Base-by-base conservation (phyloP, 768 basidiomycete species). In the Cystoderma amianthinum region DNA sequence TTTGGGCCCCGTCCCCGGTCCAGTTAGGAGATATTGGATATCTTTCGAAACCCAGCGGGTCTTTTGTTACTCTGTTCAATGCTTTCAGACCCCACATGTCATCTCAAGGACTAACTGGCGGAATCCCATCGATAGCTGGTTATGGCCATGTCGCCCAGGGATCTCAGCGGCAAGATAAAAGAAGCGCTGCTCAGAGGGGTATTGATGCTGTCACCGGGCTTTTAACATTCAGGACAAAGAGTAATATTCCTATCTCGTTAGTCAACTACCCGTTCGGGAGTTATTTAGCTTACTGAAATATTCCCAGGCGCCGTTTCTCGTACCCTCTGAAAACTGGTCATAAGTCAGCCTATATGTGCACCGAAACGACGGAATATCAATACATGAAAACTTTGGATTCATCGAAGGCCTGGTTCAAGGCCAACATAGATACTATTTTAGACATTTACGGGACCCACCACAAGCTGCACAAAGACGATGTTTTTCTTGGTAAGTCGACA, bases 21-120 rank as follows among this genome's bases (percentile, higher is more conserved):
- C 56, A 68, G 10, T 60, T 89, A 2, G 89, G 88, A 5, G 78
- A 80, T 2, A 80, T 91, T 6, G 89, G 89, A 2, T 92, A 84
- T 55, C 61, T 89, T 18, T 68, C 66, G 23, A 84, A 81, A 49
- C 74, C 80, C 0, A 59, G 60, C n/a, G 88, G 87, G 2, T 59
- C 63, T 34, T 92, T 92, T 48, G 60, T 85, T 43, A 80, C 78
- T 5, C 64, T 90, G 5, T 79, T 88, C 61, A 85, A 88, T 56
- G 74, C 82, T 1, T 71, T 78, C 54, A 62, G 72, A 39, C 81
- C 78, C 4, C 57, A 60, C 28, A 69, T 69, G 49, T 59, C 70
- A 15, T 54, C 63, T 2, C 60, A 62, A 3, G 67, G 65, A 7
- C 48, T 56, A 2, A 63, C 69, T 17, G 63, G 63, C 34, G 59